Evolutionary conservation across 495 filamentous ascomycete species (phyloP).

Genomic region (Neohortaea acidophila): DNA sequence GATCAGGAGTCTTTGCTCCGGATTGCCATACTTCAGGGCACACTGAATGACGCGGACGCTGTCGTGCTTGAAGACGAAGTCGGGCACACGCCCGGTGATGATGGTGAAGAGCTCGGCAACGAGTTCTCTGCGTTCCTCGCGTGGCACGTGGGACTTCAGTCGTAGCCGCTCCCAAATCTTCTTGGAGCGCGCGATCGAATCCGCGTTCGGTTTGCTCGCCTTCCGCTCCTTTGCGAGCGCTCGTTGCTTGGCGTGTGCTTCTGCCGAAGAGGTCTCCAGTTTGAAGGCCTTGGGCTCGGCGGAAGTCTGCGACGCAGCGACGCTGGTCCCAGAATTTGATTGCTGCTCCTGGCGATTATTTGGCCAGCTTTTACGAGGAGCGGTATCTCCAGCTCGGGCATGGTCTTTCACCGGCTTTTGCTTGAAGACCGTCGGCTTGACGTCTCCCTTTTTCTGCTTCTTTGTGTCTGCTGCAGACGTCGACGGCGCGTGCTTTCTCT

Average conservation of each 20-base stretch:
- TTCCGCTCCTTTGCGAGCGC: conserved; percentile 76
- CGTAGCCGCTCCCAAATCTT: conserved; percentile 92
- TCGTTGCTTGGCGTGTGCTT: conserved; percentile 87
- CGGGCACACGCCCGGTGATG: conserved; percentile 75
- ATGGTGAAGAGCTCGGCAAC: conserved; percentile 81
- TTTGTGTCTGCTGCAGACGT: conserved; percentile 2
- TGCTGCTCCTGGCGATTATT: background rate
- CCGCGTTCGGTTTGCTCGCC: conserved; percentile 79
- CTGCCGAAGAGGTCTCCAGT: conserved; percentile 25
- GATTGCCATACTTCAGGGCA: conserved; percentile 84
- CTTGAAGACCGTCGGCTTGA: background rate
- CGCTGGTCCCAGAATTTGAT: background rate
- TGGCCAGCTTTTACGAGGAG: background rate
- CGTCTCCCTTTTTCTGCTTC: conserved; percentile 15
- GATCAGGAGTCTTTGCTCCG: conserved; percentile 69
- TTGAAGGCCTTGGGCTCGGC: conserved; percentile 13
- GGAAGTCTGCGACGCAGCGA: background rate
- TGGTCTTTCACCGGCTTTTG: background rate
- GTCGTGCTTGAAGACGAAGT: conserved; percentile 97
- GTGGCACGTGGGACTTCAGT: conserved; percentile 76
- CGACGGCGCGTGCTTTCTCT: conserved; percentile 15
- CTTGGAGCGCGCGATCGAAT: conserved; percentile 76
- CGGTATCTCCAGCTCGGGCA: conserved; percentile 1
- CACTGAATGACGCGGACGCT: conserved; percentile 89
- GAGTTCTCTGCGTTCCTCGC: conserved; percentile 69